phyloP scores from a whole-genome alignment of 768 basidiomycete genomes.

The Tylopilus felleus region DNA sequence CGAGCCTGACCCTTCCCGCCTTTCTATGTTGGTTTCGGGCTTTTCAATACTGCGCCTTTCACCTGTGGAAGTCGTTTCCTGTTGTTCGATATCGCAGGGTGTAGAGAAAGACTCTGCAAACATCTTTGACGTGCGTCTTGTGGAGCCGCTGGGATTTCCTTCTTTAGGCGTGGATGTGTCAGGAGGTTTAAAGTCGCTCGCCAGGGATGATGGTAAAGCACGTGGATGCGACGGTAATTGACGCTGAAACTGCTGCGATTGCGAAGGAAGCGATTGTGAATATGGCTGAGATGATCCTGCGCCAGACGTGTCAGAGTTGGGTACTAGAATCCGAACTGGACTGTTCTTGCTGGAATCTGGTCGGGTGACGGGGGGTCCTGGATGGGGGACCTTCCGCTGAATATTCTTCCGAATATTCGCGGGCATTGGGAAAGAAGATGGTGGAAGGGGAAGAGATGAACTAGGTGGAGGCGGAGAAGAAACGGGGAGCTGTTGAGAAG shows the following conservation, averaged over 20 bases:
- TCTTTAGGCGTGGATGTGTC: conserved; percentile 21
- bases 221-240: conserved; percentile 8
- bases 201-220: conserved; percentile 17
- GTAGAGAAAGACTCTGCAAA: background rate
- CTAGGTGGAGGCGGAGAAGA: conserved; percentile 15
- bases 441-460: conserved; percentile 10
- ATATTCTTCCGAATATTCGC: conserved; percentile 25
- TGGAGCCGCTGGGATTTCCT: background rate
- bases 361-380: conserved; percentile 33
- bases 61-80: background rate
- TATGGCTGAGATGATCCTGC: conserved; percentile 33
- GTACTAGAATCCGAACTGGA: conserved; percentile 46
- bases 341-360: conserved; percentile 31
- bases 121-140: conserved; percentile 4
- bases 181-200: conserved; percentile 19
- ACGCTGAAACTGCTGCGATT: conserved; percentile 31
- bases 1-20: background rate
- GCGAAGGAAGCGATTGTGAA: conserved; percentile 24
- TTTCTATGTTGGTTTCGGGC: background rate
- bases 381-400: conserved; percentile 47
- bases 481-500: conserved; percentile 1
- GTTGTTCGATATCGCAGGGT: background rate
- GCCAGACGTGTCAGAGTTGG: conserved; percentile 53
- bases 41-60: background rate
- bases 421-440: conserved; percentile 5